phyloP scores from a whole-genome alignment of 345 rosid species.

The Lumnitzera littorea region DNA sequence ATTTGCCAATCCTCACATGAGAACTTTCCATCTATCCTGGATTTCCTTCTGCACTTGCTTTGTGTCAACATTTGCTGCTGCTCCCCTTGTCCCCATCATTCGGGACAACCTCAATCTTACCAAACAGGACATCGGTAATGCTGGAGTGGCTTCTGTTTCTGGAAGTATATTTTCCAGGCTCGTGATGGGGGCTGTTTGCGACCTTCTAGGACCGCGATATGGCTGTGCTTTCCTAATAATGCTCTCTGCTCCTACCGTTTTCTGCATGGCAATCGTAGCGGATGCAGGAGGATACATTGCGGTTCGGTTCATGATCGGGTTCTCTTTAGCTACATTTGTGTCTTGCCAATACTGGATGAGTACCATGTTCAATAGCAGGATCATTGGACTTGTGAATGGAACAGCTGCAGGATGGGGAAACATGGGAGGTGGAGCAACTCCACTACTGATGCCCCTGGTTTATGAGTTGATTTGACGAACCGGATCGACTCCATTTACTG shows the following conservation, averaged over 20 bases:
- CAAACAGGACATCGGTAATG: conserved; percentile 64
- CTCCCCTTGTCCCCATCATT: conserved; percentile 86
- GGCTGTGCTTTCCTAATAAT: conserved; percentile 79
- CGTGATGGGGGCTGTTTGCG: conserved; percentile 85
- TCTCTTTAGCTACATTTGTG: conserved; percentile 84
- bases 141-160: conserved; percentile 88
- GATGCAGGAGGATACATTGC: conserved; percentile 58
- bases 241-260: conserved; percentile 80
- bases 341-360: conserved; percentile 98
- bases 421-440: conserved; percentile 93
- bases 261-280: conserved; percentile 69
- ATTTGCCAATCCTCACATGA: conserved; percentile 76
- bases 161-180: conserved; percentile 93
- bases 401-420: conserved; percentile 97
- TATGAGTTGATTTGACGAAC: conserved; percentile 43
- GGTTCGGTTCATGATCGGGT: conserved; percentile 88
- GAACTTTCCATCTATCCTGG: conserved; percentile 90
- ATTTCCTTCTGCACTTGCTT: conserved; percentile 86
- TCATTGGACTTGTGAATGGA: conserved; percentile 81
- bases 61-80: conserved; percentile 85
- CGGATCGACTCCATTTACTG: conserved; percentile 70
- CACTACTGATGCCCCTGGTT: conserved; percentile 75
- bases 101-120: conserved; percentile 71
- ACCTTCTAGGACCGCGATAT: conserved; percentile 74
- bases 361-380: conserved; percentile 86